A percentile compares a stretch with the other conserved stretches of the same genome.
Evolutionary conservation across 352 stramenopile species (phyloP).

Genomic region (Phytophthora nicotianae): DNA sequence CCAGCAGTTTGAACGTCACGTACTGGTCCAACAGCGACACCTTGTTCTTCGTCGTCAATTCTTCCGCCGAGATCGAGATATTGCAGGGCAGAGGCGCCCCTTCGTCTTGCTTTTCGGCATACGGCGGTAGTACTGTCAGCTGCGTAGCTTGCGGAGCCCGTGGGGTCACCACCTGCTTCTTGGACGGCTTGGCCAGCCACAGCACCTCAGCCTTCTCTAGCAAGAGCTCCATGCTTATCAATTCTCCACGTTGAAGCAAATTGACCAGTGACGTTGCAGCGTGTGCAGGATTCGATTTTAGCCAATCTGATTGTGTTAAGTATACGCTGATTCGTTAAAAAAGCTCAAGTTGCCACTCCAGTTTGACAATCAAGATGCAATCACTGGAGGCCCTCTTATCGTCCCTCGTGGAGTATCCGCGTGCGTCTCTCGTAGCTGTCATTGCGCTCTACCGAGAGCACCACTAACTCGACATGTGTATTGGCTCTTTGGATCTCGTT

Average conservation of each 20-base stretch:
- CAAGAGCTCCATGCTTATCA: constrained; percentile 44
- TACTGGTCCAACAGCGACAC: constrained; percentile 41
- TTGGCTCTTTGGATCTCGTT: constrained; percentile 2
- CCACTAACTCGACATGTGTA: constrained; percentile 4
- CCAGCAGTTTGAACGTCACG: constrained; percentile 48
- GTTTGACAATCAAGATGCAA: constrained; percentile 33
- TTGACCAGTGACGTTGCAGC: constrained; percentile 12
- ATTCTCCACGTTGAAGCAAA: constrained; percentile 31
- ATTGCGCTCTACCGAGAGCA: not conserved
- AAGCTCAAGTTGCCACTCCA: not conserved
- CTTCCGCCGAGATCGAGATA: constrained; percentile 37
- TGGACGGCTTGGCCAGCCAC: constrained; percentile 32
- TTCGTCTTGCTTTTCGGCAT: constrained; percentile 11
- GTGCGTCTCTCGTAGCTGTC: constrained; percentile 22
- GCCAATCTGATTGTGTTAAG: not conserved
- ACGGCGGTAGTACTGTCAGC: constrained; percentile 28
- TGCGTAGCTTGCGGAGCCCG: constrained; percentile 1
- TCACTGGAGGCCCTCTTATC: constrained; percentile 45
- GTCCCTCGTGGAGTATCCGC: constrained; percentile 34
- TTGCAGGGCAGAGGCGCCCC: constrained; percentile 42
- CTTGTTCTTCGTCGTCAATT: constrained; percentile 34
- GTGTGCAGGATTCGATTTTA: constrained; percentile 12
- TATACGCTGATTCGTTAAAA: constrained; percentile 21
- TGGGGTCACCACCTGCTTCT: constrained; percentile 11
- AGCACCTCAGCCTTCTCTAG: constrained; percentile 35